Conservation (phyloP, 192 early-diverging fungal genomes). For the Funneliformis geosporum region DNA sequence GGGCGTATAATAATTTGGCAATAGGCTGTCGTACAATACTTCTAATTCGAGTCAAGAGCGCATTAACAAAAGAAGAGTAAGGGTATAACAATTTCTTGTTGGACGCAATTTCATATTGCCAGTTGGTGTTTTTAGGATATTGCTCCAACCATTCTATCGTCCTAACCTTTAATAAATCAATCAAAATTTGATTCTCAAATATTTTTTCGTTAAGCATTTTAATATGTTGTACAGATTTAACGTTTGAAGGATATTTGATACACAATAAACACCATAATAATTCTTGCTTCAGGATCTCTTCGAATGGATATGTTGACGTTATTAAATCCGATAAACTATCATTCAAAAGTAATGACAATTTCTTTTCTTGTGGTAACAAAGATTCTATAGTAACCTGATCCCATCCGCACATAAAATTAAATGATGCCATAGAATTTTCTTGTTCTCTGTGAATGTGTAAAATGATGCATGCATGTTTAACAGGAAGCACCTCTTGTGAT, state of each 20-base stretch:
- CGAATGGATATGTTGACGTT: slow-evolving; percentile 21
- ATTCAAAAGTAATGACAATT: slow-evolving; percentile 10
- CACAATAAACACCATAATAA: slow-evolving; percentile 22
- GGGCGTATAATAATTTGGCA: slow-evolving; percentile 20
- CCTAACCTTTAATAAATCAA: slow-evolving; percentile 17
- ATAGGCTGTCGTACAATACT: slow-evolving; percentile 15
- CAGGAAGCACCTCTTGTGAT: too few species aligned
- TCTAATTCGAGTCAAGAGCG: slow-evolving; percentile 12
- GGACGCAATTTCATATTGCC: slow-evolving; percentile 27
- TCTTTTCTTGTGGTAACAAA: slow-evolving; percentile 15
- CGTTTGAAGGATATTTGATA: slow-evolving; percentile 11
- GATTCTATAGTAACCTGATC: slow-evolving; percentile 27
- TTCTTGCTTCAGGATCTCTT: slow-evolving; percentile 18
- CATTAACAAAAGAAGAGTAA: slow-evolving; percentile 20
- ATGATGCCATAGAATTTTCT: neutral
- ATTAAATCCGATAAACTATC: slow-evolving; percentile 9
- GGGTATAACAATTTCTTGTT: slow-evolving; percentile 29
- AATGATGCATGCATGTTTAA: slow-evolving; percentile 27
- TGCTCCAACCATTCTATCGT: slow-evolving; percentile 1
- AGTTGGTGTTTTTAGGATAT: neutral
- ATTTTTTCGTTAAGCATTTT: neutral
- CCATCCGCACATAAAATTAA: slow-evolving; percentile 33
- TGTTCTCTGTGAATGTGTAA: slow-evolving; percentile 29
- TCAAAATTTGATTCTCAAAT: neutral
- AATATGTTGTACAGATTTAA: slow-evolving; percentile 26